Conservation (phyloP, 139 green algal species). For the Micractinium sp. region DNA sequence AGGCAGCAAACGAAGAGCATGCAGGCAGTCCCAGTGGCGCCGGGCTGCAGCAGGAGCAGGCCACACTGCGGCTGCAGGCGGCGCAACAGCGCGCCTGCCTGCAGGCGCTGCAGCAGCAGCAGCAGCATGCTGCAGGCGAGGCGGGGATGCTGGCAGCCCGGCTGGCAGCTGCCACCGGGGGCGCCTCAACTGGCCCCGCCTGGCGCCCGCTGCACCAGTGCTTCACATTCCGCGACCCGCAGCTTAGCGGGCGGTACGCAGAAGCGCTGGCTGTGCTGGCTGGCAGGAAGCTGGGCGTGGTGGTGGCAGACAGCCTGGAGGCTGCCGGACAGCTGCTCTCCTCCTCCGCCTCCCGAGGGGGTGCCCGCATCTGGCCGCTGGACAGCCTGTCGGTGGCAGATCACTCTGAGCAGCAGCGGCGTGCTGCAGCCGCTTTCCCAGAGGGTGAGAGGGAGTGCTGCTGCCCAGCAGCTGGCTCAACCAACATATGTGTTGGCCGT, state of each 20-base stretch:
- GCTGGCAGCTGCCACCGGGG: background rate
- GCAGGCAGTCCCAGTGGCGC: background rate
- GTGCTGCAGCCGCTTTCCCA: background rate
- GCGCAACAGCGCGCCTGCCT: background rate
- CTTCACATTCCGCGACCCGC: constrained; percentile 2
- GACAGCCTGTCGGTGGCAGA: constrained; percentile 36
- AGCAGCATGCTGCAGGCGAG: background rate
- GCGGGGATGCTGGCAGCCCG: background rate
- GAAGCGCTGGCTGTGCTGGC: background rate
- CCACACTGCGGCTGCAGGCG: background rate
- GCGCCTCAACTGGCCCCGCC: background rate
- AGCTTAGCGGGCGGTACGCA: background rate
- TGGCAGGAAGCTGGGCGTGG: background rate
- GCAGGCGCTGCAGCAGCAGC: background rate
- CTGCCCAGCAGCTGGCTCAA: background rate
- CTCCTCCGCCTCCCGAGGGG: background rate
- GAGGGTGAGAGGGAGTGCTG: background rate
- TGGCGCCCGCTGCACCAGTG: constrained; percentile 8
- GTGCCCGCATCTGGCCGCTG: constrained; percentile 53
- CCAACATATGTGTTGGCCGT: no score
- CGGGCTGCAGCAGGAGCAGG: background rate
- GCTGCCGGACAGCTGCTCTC: background rate
- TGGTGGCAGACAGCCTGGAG: constrained; percentile 21
- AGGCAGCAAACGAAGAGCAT: no score
- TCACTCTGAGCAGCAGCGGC: background rate